Percentiles rank a stretch among this genome's conserved stretches.
Evolutionary conservation across 1,139 yeast genomes (phyloP).

Genomic region (Ogataea hybrid): DNA sequence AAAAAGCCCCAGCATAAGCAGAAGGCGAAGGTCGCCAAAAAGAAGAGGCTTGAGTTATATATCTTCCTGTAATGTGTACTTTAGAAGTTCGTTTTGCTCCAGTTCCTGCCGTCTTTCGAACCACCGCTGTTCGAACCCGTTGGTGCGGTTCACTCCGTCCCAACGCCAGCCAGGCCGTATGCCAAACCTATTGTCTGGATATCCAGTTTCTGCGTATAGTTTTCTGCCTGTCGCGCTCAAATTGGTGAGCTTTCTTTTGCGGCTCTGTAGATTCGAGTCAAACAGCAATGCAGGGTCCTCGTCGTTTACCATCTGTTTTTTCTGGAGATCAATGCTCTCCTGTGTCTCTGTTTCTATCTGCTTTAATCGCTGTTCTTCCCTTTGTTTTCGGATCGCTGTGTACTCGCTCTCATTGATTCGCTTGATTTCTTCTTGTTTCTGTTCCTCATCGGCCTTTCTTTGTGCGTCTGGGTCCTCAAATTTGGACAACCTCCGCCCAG

Average conservation of each 20-base stretch:
- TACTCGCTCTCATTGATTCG: slow-evolving; percentile 20
- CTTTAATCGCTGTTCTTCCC: slow-evolving; percentile 12
- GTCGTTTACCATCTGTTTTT: slow-evolving; percentile 38
- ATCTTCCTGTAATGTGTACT: slow-evolving; percentile 40
- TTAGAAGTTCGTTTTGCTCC: slow-evolving; percentile 36
- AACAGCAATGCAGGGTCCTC: slow-evolving; percentile 73
- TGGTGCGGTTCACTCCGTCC: slow-evolving; percentile 93
- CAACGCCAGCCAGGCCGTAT: slow-evolving; percentile 80
- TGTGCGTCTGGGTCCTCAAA: slow-evolving; percentile 2
- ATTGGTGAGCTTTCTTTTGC: slow-evolving; percentile 16
- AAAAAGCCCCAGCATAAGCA: background rate
- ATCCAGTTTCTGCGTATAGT: slow-evolving; percentile 45
- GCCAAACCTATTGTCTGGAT: slow-evolving; percentile 69
- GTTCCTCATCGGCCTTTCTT: slow-evolving; percentile 37
- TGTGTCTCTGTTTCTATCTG: slow-evolving; percentile 32
- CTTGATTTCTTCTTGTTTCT: slow-evolving; percentile 29
- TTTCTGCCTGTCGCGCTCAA: slow-evolving; percentile 43
- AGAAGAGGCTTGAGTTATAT: slow-evolving; percentile 7
- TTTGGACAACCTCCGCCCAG: slow-evolving; percentile 41
- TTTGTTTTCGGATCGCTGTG: slow-evolving; percentile 5
- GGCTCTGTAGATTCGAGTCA: slow-evolving; percentile 21
- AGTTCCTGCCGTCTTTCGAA: slow-evolving; percentile 52
- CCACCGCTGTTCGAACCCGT: slow-evolving; percentile 79
- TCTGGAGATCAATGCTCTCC: slow-evolving; percentile 37
- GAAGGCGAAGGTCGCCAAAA: background rate